These are phyloP conservation scores for Pichia sp. DNA, from an alignment of 1,139 yeast genomes.

Conservation along the genomic window DNA sequence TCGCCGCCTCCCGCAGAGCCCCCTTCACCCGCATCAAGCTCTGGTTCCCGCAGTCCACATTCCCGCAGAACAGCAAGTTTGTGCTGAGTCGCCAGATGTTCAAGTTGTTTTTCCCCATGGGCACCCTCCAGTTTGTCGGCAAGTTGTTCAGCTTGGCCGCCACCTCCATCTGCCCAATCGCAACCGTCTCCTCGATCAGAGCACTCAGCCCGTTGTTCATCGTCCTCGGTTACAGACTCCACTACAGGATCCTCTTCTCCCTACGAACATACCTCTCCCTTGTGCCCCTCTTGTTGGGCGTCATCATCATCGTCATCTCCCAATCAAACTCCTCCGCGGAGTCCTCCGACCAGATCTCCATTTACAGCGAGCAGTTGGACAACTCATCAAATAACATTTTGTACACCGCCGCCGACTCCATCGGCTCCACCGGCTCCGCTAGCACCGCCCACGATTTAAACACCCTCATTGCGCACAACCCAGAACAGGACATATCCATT, in stretches of 20 bases:
- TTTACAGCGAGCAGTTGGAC: constrained; percentile 13
- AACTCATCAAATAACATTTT: background rate
- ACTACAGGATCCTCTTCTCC: constrained; percentile 56
- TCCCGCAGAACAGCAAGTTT: constrained; percentile 18
- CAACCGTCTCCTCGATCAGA: constrained; percentile 85
- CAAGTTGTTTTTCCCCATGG: constrained; percentile 81
- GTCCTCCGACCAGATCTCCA: constrained; percentile 9
- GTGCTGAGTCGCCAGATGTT: constrained; percentile 29
- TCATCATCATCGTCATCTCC: constrained; percentile 62
- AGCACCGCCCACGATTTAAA: background rate
- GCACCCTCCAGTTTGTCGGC: constrained; percentile 82
- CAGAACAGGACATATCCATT: background rate
- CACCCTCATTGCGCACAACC: background rate
- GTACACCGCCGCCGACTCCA: background rate
- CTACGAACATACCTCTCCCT: constrained; percentile 67
- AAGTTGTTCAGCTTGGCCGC: constrained; percentile 85
- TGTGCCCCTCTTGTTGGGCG: constrained; percentile 73
- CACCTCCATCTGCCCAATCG: constrained; percentile 79
- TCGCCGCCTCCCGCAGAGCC: constrained; percentile 6
- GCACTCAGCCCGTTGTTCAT: constrained; percentile 83
- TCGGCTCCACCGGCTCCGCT: background rate
- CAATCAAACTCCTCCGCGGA: constrained; percentile 19
- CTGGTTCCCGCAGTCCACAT: constrained; percentile 24
- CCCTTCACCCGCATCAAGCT: constrained; percentile 14
- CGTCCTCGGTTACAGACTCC: constrained; percentile 64